Conservation (phyloP, 2,329 filamentous ascomycete genomes). For the Botrytis aclada region DNA sequence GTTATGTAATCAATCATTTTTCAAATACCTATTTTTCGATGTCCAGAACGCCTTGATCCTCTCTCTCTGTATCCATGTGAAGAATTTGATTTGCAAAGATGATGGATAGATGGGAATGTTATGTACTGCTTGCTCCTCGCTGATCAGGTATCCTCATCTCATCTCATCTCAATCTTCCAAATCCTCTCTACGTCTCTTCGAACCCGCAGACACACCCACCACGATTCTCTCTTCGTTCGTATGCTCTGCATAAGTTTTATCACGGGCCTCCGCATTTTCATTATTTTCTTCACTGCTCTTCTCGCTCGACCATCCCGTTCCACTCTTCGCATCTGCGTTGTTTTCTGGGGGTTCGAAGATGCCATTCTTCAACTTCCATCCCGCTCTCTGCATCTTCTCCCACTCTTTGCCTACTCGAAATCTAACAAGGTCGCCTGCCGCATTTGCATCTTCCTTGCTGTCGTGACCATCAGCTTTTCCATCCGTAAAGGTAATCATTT, state of each 20-base stretch:
- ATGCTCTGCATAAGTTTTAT: not conserved
- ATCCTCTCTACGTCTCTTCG: not conserved
- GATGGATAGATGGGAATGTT: not conserved
- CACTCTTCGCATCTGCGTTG: not conserved
- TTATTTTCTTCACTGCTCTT: not conserved
- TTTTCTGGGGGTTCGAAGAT: slow-evolving; percentile 4
- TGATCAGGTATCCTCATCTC: not conserved
- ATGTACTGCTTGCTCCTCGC: not conserved
- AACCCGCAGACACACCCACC: not conserved
- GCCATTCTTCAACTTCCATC: slow-evolving; percentile 62
- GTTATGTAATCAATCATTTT: not conserved
- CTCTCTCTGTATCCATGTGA: too few relatives aligned
- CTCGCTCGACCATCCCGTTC: not conserved
- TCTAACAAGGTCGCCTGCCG: slow-evolving; percentile 81
- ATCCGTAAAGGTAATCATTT: slow-evolving; percentile 58
- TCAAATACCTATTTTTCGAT: not conserved
- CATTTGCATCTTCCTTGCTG: slow-evolving; percentile 84
- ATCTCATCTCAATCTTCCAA: not conserved
- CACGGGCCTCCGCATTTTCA: not conserved
- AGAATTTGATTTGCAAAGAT: not conserved
- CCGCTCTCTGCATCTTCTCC: slow-evolving; percentile 61
- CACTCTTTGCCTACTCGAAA: slow-evolving; percentile 68
- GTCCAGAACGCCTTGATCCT: not conserved
- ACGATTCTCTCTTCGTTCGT: not conserved
- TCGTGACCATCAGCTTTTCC: slow-evolving; percentile 66